Evolutionary conservation across 2,329 filamentous ascomycete genomes (phyloP).

Genomic region (Teratosphaeriaceae sp.): DNA sequence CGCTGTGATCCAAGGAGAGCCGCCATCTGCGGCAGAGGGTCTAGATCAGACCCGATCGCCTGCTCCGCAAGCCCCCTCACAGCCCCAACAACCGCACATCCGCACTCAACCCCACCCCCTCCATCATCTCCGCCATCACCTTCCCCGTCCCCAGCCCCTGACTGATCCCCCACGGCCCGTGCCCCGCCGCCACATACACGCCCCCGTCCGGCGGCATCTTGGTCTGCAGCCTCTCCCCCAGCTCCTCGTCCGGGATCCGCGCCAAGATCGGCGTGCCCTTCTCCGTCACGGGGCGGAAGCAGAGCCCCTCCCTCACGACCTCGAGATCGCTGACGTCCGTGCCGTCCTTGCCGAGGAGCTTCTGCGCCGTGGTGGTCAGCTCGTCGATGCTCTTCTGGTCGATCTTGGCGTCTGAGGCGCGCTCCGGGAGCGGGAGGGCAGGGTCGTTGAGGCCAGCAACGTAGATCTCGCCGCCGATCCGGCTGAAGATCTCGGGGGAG

Average conservation of each 20-base stretch:
- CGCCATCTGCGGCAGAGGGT: too few relatives aligned
- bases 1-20: too few relatives aligned
- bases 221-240: constrained; percentile 46
- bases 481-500: constrained; percentile 65
- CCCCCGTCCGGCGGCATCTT: constrained; percentile 46
- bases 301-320: constrained; percentile 59
- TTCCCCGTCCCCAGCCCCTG: constrained; percentile 59
- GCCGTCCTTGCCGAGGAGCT: constrained; percentile 42
- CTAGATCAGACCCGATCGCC: too few relatives aligned
- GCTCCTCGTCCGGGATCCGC: constrained; percentile 48
- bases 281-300: constrained; percentile 64
- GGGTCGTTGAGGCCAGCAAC: constrained; percentile 64
- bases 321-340: constrained; percentile 44
- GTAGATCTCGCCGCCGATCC: constrained; percentile 62
- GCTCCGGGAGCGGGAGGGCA: constrained; percentile 52
- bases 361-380: constrained; percentile 44
- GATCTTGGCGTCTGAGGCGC: constrained; percentile 46
- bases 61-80: too few relatives aligned
- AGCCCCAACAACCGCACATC: constrained; percentile 51
- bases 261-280: constrained; percentile 59
- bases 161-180: constrained; percentile 65
- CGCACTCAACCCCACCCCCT: constrained; percentile 40
- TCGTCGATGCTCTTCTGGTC: constrained; percentile 42
- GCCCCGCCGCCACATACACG: constrained; percentile 64
- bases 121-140: constrained; percentile 64